These are phyloP conservation scores for Gorgonomyces haynaldii DNA, from an alignment of 192 early-diverging fungal species.

Conservation along the genomic window DNA sequence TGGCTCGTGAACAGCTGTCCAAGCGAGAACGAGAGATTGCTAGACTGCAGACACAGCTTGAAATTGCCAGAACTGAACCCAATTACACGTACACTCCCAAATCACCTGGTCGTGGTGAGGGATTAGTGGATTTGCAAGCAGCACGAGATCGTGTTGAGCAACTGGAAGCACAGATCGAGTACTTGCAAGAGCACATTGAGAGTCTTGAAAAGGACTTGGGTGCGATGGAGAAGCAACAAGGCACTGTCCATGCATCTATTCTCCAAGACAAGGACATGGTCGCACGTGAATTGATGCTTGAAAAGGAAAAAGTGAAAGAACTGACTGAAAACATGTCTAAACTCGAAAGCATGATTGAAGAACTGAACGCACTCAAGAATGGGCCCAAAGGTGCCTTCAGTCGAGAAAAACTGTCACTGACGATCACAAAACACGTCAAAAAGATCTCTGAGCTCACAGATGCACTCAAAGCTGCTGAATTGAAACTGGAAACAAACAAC, in stretches of 20 bases:
- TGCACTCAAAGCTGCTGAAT: conserved; percentile 2
- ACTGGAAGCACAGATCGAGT: conserved; percentile 37
- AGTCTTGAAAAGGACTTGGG: conserved; percentile 28
- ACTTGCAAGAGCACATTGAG: conserved; percentile 41
- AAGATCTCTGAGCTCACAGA: neutral
- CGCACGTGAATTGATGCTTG: conserved; percentile 16
- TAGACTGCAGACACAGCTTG: conserved; percentile 33
- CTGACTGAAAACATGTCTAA: conserved; percentile 10
- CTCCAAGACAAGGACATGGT: conserved; percentile 15
- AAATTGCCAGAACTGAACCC: conserved; percentile 25
- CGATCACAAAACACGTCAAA: neutral
- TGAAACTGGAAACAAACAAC: neutral
- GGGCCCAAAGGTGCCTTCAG: neutral
- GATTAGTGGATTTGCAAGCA: conserved; percentile 21
- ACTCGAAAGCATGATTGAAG: too few species aligned
- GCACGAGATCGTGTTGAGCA: conserved; percentile 39
- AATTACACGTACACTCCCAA: conserved; percentile 3
- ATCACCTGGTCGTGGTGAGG: conserved; percentile 5
- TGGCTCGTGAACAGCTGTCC: conserved; percentile 21
- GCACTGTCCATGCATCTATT: conserved; percentile 11
- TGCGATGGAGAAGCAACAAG: conserved; percentile 12
- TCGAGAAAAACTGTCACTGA: neutral
- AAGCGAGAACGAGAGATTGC: conserved; percentile 37
- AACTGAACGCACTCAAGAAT: too few species aligned
- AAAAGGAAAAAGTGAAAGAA: conserved; percentile 19